Percentiles rank a stretch among this genome's conserved stretches.
phyloP scores from a whole-genome alignment of 805 yeast genomes.

The Babjeviella inositovora region DNA sequence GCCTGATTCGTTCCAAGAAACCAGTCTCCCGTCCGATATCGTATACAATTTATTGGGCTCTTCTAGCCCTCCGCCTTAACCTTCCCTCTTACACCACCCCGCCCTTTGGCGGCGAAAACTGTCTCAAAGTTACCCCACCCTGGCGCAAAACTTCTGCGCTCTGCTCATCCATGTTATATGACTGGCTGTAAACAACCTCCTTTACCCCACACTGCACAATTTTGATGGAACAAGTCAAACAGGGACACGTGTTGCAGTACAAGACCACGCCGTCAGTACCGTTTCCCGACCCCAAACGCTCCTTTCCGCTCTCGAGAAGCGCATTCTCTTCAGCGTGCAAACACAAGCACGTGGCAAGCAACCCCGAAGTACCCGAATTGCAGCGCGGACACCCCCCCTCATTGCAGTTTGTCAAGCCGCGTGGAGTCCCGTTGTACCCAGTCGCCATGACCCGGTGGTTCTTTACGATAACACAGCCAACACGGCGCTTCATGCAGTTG shows the following conservation, averaged over 20 bases:
- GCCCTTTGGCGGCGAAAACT: too few relatives aligned
- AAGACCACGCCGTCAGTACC: slow-evolving; percentile 44
- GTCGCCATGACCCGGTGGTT: slow-evolving; percentile 84
- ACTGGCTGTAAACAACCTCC: slow-evolving; percentile 87
- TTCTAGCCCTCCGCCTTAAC: too few relatives aligned
- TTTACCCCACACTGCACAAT: slow-evolving; percentile 84
- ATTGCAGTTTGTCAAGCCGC: slow-evolving; percentile 75
- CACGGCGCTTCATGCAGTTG: slow-evolving; percentile 94
- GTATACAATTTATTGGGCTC: too few relatives aligned
- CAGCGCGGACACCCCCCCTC: slow-evolving; percentile 94
- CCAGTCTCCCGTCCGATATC: too few relatives aligned
- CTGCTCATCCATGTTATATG: slow-evolving; percentile 82
- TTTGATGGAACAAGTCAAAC: slow-evolving; percentile 89
- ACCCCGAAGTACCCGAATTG: slow-evolving; percentile 46
- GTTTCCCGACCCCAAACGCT: slow-evolving; percentile 41
- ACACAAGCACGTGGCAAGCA: slow-evolving; percentile 82
- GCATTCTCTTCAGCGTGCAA: slow-evolving; percentile 98
- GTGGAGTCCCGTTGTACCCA: slow-evolving; percentile 96
- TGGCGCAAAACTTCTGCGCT: slow-evolving; percentile 55
- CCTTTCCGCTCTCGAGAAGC: slow-evolving; percentile 83
- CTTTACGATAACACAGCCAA: slow-evolving; percentile 88
- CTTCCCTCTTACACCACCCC: too few relatives aligned
- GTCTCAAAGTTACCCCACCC: slow-evolving; percentile 59
- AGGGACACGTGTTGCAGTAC: slow-evolving; percentile 96
- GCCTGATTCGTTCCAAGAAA: too few relatives aligned